These are phyloP conservation scores for Eremothecium sinecaudum DNA, from an alignment of 1,139 yeast species.

Conservation along the genomic window DNA sequence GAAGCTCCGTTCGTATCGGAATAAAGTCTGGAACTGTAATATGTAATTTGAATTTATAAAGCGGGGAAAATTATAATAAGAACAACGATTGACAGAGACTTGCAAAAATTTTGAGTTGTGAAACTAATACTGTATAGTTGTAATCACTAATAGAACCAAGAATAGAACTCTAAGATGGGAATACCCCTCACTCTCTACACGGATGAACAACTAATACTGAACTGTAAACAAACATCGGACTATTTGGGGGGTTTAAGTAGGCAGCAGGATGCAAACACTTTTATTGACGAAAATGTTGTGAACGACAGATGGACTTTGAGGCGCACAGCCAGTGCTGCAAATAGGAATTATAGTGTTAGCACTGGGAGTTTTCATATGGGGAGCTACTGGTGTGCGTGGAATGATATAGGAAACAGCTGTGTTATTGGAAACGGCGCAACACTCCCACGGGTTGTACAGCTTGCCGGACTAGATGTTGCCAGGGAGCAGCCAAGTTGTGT, in stretches of 20 bases:
- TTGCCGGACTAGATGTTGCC: not conserved
- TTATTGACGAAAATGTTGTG: conserved; percentile 2
- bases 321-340: not conserved
- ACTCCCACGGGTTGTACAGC: conserved; percentile 1
- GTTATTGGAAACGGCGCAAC: not conserved
- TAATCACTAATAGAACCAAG: no score
- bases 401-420: not conserved
- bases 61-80: no score
- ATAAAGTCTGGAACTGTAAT: no score
- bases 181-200: conserved; percentile 2
- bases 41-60: no score
- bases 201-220: not conserved
- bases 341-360: not conserved
- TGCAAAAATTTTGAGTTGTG: no score
- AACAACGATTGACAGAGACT: no score
- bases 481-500: conserved; percentile 1
- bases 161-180: not conserved
- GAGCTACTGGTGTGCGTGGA: conserved; percentile 3
- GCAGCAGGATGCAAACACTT: not conserved
- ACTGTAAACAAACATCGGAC: not conserved
- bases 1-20: no score
- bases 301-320: conserved; percentile 1
- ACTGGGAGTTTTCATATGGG: not conserved
- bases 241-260: not conserved
- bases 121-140: no score